phyloP scores from a whole-genome alignment of 2,329 filamentous ascomycete genomes.

The Xylaria sp. region DNA sequence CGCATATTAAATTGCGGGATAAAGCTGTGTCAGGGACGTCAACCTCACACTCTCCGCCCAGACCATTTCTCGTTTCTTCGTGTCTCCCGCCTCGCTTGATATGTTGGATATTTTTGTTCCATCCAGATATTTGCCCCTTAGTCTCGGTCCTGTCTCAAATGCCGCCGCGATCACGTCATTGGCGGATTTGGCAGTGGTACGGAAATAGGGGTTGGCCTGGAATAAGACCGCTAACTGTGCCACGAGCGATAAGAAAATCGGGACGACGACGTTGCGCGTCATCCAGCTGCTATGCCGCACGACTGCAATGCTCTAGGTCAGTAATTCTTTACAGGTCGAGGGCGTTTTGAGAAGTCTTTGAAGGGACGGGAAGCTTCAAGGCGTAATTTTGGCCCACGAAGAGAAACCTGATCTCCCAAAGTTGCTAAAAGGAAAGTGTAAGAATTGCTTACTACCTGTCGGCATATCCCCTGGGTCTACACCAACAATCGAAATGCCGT shows the following conservation, averaged over 20 bases:
- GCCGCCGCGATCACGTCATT: background rate
- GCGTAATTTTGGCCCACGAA: background rate
- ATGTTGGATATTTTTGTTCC: conserved; percentile 21
- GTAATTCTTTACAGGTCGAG: background rate
- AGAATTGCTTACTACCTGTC: conserved; percentile 9
- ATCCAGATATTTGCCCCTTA: conserved; percentile 29
- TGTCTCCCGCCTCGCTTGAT: conserved; percentile 33
- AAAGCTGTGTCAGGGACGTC: conserved; percentile 8
- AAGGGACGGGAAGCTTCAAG: background rate
- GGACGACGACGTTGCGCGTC: conserved; percentile 4
- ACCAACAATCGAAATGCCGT: conserved; percentile 20
- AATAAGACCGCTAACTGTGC: conserved; percentile 2
- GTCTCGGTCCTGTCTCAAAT: background rate
- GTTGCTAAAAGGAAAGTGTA: background rate
- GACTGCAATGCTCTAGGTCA: background rate
- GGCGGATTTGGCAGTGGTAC: conserved; percentile 14
- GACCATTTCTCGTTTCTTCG: conserved; percentile 32
- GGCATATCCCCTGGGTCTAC: conserved; percentile 32
- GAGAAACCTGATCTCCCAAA: background rate
- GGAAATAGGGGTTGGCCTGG: conserved; percentile 13
- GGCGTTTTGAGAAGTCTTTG: background rate
- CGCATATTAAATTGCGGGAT: too few species aligned
- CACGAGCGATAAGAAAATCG: conserved; percentile 8
- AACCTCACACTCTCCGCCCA: conserved; percentile 39
- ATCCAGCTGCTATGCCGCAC: conserved; percentile 16